Evolutionary conservation across 768 basidiomycete genomes (phyloP), one percentile per base, ranked within the genome.

Genomic region (Tricholoma sp.): DNA sequence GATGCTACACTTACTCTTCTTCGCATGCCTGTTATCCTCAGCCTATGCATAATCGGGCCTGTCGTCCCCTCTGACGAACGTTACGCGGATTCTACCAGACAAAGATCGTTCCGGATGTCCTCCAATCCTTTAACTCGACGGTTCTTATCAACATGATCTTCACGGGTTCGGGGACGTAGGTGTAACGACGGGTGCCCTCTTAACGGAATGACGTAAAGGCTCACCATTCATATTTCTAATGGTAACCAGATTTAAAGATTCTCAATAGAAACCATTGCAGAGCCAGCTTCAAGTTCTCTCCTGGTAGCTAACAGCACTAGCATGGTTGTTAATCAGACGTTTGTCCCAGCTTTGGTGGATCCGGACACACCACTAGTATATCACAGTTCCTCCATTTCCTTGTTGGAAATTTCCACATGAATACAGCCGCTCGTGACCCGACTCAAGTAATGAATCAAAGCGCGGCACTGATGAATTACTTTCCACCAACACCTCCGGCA

Each of bases 331-430:
- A 43, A 43, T 21, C 19, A 43, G 41, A 43, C 10, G 19, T 21
- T 43, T 43, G n/a, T 43, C 5, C 18, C 19, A 21, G 41, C 8
- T 3, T 19, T 43, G 41, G 19, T 43, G 19, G 41, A 21, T 8
- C 41, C 41, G 19, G 41, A 43, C 8, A 18, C 18, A 11, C 39
- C 39, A n/a, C 41, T 5, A 19, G 18, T 11, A 57, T 67, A 11
- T 64, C 74, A 6, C 70, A 77, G 55, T 72, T 75, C 55, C 66
- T 78, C 3, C 76, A 79, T 63, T 75, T 77, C 55, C 57, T 79
- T 22, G 76, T 71, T 8, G 72, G 72, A 8, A 71, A 73, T 54
- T 79, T 76, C 59, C 68, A 59, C 21, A 62, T 66, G 39, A 66
- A 70, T 57, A 46, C 39, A n/a, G 56, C 60, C 22, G 55, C 61